Conservation (phyloP, 257 asterid genomes). For the Solanum etuberosum region DNA sequence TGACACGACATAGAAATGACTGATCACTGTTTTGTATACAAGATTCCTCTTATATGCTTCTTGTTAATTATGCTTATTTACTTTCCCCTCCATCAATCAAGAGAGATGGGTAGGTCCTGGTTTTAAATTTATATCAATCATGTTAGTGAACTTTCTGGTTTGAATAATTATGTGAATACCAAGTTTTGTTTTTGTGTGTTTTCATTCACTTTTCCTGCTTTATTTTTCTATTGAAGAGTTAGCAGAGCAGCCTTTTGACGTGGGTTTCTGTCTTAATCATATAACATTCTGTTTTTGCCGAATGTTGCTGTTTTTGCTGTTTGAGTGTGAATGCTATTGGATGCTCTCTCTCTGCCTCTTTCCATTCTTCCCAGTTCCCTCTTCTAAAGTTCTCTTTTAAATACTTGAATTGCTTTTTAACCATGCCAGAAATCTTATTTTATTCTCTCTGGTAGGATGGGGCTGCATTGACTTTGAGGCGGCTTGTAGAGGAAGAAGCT, state of each 20-base stretch:
- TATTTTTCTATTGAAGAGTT: background rate
- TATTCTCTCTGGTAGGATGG: conserved; percentile 50
- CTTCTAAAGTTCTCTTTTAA: background rate
- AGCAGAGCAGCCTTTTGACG: background rate
- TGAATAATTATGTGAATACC: background rate
- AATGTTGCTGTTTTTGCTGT: background rate
- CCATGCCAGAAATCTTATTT: background rate
- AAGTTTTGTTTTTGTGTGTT: background rate
- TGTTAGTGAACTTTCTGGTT: background rate
- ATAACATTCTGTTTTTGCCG: background rate
- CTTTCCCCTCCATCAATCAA: background rate
- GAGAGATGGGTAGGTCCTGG: background rate
- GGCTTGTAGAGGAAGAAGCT: conserved; percentile 77
- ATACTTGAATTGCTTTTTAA: background rate
- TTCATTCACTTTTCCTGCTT: background rate
- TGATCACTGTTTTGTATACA: background rate
- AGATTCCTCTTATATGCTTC: background rate
- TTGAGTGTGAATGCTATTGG: background rate
- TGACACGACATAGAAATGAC: background rate
- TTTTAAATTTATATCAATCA: background rate
- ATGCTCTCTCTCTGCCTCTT: background rate
- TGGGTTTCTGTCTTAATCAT: background rate
- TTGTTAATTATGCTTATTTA: background rate
- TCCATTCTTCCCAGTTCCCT: background rate
- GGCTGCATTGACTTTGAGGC: conserved; percentile 62